Conservation (phyloP, 169 alveolate genomes). For the Plasmodium yoelii region DNA sequence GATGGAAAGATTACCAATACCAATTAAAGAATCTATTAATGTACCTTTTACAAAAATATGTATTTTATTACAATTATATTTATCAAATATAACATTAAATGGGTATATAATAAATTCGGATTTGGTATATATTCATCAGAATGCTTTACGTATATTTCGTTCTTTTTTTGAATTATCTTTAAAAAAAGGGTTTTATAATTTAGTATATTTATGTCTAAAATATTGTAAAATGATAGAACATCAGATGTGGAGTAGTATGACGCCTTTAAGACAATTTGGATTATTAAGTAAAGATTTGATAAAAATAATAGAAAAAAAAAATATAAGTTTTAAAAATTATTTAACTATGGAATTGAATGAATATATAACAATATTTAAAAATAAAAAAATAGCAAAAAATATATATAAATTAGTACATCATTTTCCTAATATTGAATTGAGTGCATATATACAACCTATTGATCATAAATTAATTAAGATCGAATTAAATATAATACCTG, state of each 20-base stretch:
- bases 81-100: conserved; percentile 95
- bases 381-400: conserved; percentile 92
- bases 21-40: conserved; percentile 92
- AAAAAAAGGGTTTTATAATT: conserved; percentile 95
- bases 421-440: conserved; percentile 95
- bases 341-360: conserved; percentile 94
- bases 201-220: conserved; percentile 93
- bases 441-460: conserved; percentile 96
- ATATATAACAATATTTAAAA: conserved; percentile 94
- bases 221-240: conserved; percentile 98
- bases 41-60: conserved; percentile 93
- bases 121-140: conserved; percentile 97
- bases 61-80: conserved; percentile 96
- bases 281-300: conserved; percentile 94
- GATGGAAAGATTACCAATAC: conserved; percentile 95
- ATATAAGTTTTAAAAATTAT: conserved; percentile 96
- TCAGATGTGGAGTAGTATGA: conserved; percentile 98
- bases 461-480: conserved; percentile 95
- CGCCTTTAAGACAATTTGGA: conserved; percentile 99
- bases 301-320: conserved; percentile 96
- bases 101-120: conserved; percentile 99
- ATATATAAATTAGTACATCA: conserved; percentile 92
- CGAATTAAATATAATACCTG: conserved; percentile 94
- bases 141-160: conserved; percentile 98
- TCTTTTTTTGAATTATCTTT: conserved; percentile 97